These are phyloP conservation scores for Leptographium radiaticola DNA, from an alignment of 2,329 filamentous ascomycete species.

Conservation along the genomic window DNA sequence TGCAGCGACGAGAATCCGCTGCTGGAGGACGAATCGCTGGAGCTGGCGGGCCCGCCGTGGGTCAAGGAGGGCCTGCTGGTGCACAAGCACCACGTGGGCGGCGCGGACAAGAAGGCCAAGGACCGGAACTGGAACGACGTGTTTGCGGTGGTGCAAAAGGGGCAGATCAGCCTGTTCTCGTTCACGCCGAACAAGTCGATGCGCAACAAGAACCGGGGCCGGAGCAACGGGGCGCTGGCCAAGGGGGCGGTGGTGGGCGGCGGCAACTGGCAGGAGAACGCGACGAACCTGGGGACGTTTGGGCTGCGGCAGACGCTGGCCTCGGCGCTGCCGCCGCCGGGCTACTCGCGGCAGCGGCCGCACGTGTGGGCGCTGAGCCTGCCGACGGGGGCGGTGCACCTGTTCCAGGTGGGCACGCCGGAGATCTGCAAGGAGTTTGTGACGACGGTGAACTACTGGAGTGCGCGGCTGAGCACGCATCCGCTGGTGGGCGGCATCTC, in stretches of 20 bases:
- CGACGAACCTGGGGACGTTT: slow-evolving; percentile 78
- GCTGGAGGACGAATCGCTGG: slow-evolving; percentile 84
- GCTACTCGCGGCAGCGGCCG: slow-evolving; percentile 80
- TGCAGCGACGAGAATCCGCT: slow-evolving; percentile 41
- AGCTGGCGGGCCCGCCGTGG: slow-evolving; percentile 91
- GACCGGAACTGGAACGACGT: slow-evolving; percentile 91
- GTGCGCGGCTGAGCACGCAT: slow-evolving; percentile 83
- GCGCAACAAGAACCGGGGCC: slow-evolving; percentile 49
- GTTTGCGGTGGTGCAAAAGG: slow-evolving; percentile 92
- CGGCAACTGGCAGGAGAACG: slow-evolving; percentile 97
- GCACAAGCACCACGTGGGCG: slow-evolving; percentile 92
- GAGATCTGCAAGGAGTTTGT: slow-evolving; percentile 95
- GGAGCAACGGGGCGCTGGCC: slow-evolving; percentile 33
- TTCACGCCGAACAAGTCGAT: slow-evolving; percentile 74
- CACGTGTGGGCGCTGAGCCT: slow-evolving; percentile 91
- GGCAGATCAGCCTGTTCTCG: slow-evolving; percentile 85
- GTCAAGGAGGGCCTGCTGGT: slow-evolving; percentile 92
- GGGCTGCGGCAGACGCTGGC: slow-evolving; percentile 84
- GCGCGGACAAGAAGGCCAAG: slow-evolving; percentile 80
- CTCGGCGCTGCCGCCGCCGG: slow-evolving; percentile 75
- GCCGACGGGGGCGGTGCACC: slow-evolving; percentile 83
- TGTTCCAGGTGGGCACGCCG: slow-evolving; percentile 94
- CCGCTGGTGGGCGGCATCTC: slow-evolving; percentile 85
- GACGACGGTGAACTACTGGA: slow-evolving; percentile 93
- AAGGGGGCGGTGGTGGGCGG: slow-evolving; percentile 66